Evolutionary conservation across 2,329 filamentous ascomycete genomes (phyloP).

Genomic region (Onygena corvina): DNA sequence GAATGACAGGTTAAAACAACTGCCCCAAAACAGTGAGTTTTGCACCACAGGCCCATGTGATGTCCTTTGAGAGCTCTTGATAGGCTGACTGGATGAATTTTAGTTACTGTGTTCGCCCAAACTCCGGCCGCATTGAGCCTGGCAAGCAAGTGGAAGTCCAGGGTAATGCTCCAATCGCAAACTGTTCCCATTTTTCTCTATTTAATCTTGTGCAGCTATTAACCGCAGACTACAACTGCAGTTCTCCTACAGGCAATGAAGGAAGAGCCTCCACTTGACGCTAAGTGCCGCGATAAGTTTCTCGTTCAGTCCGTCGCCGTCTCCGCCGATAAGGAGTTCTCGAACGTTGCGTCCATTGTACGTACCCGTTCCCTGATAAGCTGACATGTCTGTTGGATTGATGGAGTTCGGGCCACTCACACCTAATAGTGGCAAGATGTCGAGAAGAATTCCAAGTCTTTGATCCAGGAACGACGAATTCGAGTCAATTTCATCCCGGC

Average conservation of each 20-base stretch:
- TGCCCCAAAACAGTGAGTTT: conserved; percentile 86
- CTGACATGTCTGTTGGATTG: conserved; percentile 2
- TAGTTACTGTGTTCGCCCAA: conserved; percentile 95
- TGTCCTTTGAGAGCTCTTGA: not conserved
- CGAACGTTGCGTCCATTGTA: conserved; percentile 70
- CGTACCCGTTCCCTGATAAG: conserved; percentile 24
- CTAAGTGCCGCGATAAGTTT: conserved; percentile 94
- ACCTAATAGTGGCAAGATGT: conserved; percentile 57
- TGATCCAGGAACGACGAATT: conserved; percentile 89
- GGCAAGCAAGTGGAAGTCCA: conserved; percentile 84
- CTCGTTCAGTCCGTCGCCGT: conserved; percentile 85
- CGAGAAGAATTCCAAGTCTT: conserved; percentile 60
- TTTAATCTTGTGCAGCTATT: not conserved
- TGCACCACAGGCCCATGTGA: conserved; percentile 12
- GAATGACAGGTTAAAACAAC: conserved; percentile 81
- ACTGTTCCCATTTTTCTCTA: conserved; percentile 5
- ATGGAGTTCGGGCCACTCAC: conserved; percentile 14
- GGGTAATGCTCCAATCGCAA: conserved; percentile 42
- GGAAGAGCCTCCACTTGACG: conserved; percentile 72
- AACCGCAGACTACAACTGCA: conserved; percentile 28
- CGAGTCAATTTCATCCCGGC: conserved; percentile 72
- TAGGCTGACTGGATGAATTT: conserved; percentile 19
- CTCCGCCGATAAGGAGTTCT: conserved; percentile 69
- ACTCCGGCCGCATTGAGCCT: conserved; percentile 89
- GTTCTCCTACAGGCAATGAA: conserved; percentile 98